These are phyloP conservation scores for Linnemannia exigua DNA, from an alignment of 192 early-diverging fungal species.

Conservation along the genomic window DNA sequence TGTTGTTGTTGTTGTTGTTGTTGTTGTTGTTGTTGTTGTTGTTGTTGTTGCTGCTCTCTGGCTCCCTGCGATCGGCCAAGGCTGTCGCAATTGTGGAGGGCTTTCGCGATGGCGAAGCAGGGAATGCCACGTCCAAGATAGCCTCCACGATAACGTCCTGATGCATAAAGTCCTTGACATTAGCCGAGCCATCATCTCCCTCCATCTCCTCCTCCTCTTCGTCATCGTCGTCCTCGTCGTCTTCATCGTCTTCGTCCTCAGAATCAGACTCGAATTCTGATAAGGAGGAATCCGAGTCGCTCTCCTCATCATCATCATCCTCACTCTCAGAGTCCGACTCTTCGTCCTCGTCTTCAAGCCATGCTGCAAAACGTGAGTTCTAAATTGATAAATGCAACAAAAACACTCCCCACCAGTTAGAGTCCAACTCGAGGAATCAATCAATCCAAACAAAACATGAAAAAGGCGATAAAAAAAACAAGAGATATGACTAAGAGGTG, in stretches of 20 bases:
- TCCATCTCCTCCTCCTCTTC: constrained; percentile 7
- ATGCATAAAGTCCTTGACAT: constrained; percentile 3
- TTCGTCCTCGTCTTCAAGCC: constrained; percentile 58
- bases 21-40: too few relatives aligned
- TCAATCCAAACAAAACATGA: background rate
- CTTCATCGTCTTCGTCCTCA: constrained; percentile 20
- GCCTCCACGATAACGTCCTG: constrained; percentile 9
- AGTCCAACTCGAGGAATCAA: too few relatives aligned
- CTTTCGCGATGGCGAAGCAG: background rate
- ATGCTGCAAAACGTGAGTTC: constrained; percentile 57
- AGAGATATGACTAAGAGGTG: background rate
- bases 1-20: too few relatives aligned
- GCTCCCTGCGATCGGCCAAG: background rate
- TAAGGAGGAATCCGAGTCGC: constrained; percentile 31
- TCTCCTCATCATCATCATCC: constrained; percentile 28
- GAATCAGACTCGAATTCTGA: constrained; percentile 12
- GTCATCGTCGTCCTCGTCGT: constrained; percentile 14
- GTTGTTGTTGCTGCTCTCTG: background rate
- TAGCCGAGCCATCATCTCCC: constrained; percentile 11
- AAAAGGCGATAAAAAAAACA: background rate
- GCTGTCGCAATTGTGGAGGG: too few relatives aligned
- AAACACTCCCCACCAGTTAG: background rate
- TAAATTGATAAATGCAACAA: background rate
- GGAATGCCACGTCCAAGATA: constrained; percentile 19
- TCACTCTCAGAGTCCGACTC: constrained; percentile 39